phyloP scores from a whole-genome alignment of 495 filamentous ascomycete species.

The Lasiosphaeria hispida region DNA sequence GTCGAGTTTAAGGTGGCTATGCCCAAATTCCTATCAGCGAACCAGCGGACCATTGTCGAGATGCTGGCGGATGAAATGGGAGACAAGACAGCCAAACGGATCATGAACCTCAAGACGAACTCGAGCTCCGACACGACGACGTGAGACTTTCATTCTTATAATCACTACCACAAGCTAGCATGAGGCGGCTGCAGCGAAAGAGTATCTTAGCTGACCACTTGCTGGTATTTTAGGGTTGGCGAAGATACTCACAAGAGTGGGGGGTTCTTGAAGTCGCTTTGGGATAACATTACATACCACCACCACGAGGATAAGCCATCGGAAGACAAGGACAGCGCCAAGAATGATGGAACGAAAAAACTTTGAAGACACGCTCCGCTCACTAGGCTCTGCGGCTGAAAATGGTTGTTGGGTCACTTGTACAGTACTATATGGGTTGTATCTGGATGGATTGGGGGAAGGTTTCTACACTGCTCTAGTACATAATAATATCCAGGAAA shows the following conservation, averaged over 20 bases:
- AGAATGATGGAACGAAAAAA: constrained; percentile 4
- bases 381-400: not conserved
- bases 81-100: constrained; percentile 84
- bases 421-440: not conserved
- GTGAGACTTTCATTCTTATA: constrained; percentile 13
- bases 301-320: not conserved
- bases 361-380: not conserved
- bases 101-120: constrained; percentile 61
- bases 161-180: not conserved
- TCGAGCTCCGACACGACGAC: constrained; percentile 18
- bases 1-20: constrained; percentile 94
- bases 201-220: constrained; percentile 5
- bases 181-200: not conserved
- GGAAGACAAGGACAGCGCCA: not conserved
- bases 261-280: constrained; percentile 13
- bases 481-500: constrained; percentile 6
- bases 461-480: not conserved
- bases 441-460: not conserved
- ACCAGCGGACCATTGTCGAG: constrained; percentile 88
- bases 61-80: constrained; percentile 93
- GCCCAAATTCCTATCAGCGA: constrained; percentile 87
- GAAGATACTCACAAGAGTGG: constrained; percentile 9
- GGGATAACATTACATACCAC: constrained; percentile 9
- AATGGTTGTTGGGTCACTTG: not conserved
- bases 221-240: constrained; percentile 10